These are phyloP conservation scores for Phycomyces nitens DNA, from an alignment of 192 early-diverging fungal species.

Conservation along the genomic window DNA sequence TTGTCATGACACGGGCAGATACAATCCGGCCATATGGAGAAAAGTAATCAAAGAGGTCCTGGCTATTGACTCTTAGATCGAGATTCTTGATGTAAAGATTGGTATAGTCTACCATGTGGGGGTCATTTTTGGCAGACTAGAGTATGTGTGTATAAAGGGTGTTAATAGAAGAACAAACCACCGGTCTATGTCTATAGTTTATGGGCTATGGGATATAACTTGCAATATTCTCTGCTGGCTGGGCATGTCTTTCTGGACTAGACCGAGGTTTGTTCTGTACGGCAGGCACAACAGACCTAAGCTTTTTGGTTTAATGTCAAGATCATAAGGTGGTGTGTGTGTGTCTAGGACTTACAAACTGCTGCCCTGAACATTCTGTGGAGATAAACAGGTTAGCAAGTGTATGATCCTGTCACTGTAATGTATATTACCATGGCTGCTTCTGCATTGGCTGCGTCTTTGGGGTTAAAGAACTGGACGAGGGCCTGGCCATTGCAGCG, in stretches of 20 bases:
- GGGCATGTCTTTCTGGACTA: neutral
- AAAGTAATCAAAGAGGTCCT: conserved; percentile 91
- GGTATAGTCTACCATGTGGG: conserved; percentile 39
- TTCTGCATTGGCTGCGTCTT: conserved; percentile 21
- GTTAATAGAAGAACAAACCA: neutral
- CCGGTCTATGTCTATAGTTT: too few species aligned
- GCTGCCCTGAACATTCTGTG: neutral
- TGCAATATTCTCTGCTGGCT: neutral
- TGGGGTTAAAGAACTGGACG: conserved; percentile 32
- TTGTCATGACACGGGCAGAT: conserved; percentile 84
- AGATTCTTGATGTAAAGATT: conserved; percentile 98
- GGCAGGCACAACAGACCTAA: conserved; percentile 1
- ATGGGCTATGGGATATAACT: too few species aligned
- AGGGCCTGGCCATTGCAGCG: conserved; percentile 24
- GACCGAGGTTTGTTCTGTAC: neutral
- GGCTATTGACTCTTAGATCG: conserved; percentile 87
- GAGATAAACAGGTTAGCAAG: neutral
- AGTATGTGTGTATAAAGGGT: neutral
- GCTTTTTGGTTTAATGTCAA: too few species aligned
- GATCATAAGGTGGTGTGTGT: neutral
- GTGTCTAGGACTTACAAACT: neutral
- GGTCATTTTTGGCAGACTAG: neutral
- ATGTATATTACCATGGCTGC: conserved; percentile 20
- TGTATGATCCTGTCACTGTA: too few species aligned
- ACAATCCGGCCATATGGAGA: conserved; percentile 84